phyloP scores from a whole-genome alignment of 306 rosid genomes.

The Herpetospermum pedunculosum region DNA sequence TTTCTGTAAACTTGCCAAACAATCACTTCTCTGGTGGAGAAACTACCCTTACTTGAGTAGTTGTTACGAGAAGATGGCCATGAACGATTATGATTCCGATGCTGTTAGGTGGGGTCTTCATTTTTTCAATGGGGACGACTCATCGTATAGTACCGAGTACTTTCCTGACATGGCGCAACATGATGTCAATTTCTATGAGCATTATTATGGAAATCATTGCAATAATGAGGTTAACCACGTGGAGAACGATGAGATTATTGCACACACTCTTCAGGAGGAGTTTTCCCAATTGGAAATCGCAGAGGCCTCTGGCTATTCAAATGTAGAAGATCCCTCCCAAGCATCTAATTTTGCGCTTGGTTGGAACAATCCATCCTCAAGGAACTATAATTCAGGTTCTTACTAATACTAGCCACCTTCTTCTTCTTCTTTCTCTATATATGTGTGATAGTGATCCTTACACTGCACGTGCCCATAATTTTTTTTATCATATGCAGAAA shows the following conservation, averaged over 20 bases:
- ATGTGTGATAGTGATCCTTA: not conserved
- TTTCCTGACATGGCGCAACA: slow-evolving; percentile 27
- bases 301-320: slow-evolving; percentile 37
- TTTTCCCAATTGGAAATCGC: slow-evolving; percentile 39
- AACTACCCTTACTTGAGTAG: not conserved
- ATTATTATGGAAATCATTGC: slow-evolving; percentile 34
- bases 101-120: slow-evolving; percentile 53
- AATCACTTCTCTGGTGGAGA: not conserved
- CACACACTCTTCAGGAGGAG: slow-evolving; percentile 74
- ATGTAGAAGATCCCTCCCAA: slow-evolving; percentile 29
- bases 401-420: not conserved
- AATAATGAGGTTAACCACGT: slow-evolving; percentile 35
- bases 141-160: slow-evolving; percentile 31
- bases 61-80: slow-evolving; percentile 27
- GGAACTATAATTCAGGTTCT: slow-evolving; percentile 44
- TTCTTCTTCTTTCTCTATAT: not conserved
- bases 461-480: not conserved
- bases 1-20: not conserved
- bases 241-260: slow-evolving; percentile 79
- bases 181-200: slow-evolving; percentile 26
- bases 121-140: slow-evolving; percentile 35
- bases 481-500: slow-evolving; percentile 26
- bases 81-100: slow-evolving; percentile 47
- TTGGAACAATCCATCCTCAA: slow-evolving; percentile 42
- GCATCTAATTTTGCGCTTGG: slow-evolving; percentile 28